A percentile compares a stretch with the other conserved stretches of the same genome.
Evolutionary conservation across 805 yeast genomes (phyloP).

Genomic region (Torulaspora indica): DNA sequence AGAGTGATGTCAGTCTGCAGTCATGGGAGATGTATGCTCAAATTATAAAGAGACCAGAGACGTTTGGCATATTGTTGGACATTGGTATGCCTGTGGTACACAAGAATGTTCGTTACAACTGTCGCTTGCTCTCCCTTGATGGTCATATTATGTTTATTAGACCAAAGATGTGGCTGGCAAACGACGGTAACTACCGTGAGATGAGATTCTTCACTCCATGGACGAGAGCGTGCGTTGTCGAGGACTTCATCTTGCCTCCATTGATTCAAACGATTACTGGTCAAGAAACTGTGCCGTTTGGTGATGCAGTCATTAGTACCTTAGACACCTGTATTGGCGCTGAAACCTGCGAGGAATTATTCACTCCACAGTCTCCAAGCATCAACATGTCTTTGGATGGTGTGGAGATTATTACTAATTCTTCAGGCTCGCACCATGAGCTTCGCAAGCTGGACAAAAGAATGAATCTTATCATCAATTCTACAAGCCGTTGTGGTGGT

Average conservation of each 20-base stretch:
- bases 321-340: slow-evolving; percentile 89
- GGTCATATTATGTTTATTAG: slow-evolving; percentile 78
- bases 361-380: slow-evolving; percentile 95
- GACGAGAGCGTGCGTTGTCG: slow-evolving; percentile 73
- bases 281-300: slow-evolving; percentile 69
- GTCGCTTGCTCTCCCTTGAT: slow-evolving; percentile 78
- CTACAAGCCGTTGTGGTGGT: slow-evolving; percentile 96
- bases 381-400: slow-evolving; percentile 90
- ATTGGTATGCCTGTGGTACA: slow-evolving; percentile 93
- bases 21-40: slow-evolving; percentile 92
- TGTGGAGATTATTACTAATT: slow-evolving; percentile 93
- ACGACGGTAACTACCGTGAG: slow-evolving; percentile 97
- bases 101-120: slow-evolving; percentile 83
- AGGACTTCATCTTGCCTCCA: slow-evolving; percentile 68
- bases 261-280: slow-evolving; percentile 59
- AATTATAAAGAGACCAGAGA: slow-evolving; percentile 60
- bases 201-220: slow-evolving; percentile 97
- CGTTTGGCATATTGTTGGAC: slow-evolving; percentile 76
- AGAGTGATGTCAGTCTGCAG: slow-evolving; percentile 80
- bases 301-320: slow-evolving; percentile 85
- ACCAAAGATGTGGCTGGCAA: slow-evolving; percentile 90
- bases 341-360: slow-evolving; percentile 96
- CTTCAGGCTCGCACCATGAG: slow-evolving; percentile 98
- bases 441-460: slow-evolving; percentile 83
- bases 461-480: slow-evolving; percentile 78